Conservation (phyloP, 208 protist species). For the Leishmania gerbilli region DNA sequence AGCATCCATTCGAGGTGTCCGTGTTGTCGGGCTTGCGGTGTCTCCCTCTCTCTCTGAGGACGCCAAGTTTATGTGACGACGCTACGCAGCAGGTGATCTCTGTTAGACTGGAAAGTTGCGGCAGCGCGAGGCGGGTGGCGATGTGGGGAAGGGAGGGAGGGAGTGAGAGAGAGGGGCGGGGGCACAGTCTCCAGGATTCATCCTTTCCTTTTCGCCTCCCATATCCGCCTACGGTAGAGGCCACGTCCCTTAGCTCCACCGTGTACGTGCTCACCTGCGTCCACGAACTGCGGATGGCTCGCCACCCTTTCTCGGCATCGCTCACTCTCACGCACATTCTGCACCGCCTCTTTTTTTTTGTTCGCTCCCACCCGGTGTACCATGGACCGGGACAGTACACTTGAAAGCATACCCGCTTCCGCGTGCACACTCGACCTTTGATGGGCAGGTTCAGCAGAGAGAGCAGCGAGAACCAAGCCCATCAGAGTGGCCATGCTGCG, state of each 20-base stretch:
- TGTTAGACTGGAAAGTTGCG: neutral
- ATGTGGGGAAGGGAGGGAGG: neutral
- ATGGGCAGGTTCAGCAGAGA: neutral
- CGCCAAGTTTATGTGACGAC: neutral
- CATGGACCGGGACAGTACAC: neutral
- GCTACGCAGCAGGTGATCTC: neutral
- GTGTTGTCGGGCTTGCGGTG: neutral
- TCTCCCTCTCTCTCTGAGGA: neutral
- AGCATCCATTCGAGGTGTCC: neutral
- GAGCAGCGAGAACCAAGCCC: neutral
- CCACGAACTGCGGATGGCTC: neutral
- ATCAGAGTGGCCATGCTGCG: slow-evolving; percentile 16
- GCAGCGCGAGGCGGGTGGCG: neutral
- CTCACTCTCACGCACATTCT: neutral
- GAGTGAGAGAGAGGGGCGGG: neutral
- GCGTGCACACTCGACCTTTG: neutral
- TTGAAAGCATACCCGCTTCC: neutral
- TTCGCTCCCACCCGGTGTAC: neutral
- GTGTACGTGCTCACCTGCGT: neutral
- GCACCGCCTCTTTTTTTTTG: neutral
- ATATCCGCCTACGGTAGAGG: neutral
- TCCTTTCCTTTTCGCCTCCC: neutral
- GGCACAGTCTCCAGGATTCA: neutral
- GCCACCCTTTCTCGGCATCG: neutral
- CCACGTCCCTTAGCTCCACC: neutral